These are phyloP conservation scores for Urostyla sp. DNA, from an alignment of 73 alveolate species.

Conservation along the genomic window DNA sequence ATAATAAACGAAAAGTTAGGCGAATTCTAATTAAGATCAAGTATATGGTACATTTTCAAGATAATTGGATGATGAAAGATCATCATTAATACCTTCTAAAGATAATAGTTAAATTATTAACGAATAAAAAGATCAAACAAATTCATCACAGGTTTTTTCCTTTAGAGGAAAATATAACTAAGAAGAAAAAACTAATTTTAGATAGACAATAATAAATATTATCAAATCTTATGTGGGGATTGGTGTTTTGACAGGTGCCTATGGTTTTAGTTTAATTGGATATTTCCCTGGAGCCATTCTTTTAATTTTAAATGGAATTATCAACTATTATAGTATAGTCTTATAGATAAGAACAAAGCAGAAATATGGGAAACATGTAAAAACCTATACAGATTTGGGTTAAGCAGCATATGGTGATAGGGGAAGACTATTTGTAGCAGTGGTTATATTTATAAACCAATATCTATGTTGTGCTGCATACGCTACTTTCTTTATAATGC, in stretches of 20 bases:
- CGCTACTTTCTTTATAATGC: conserved; percentile 25
- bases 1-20: no score
- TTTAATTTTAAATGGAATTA: conserved; percentile 11
- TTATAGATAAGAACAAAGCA: conserved; percentile 20
- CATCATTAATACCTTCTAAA: no score
- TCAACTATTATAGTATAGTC: conserved; percentile 16
- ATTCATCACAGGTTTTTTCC: no score
- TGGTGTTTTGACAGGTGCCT: conserved; percentile 44
- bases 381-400: conserved; percentile 45
- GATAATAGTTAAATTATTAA: no score
- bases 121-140: no score
- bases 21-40: no score
- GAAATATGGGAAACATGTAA: conserved; percentile 15
- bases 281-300: conserved; percentile 12
- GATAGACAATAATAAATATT: conserved; percentile 34
- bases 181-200: conserved; percentile 12
- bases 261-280: conserved; percentile 10
- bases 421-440: conserved; percentile 23
- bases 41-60: no score
- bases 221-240: conserved; percentile 40
- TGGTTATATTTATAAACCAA: background rate
- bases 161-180: no score
- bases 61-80: no score
- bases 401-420: conserved; percentile 5
- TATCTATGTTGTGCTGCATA: conserved; percentile 25